phyloP scores from a whole-genome alignment of 2,329 filamentous ascomycete genomes.

The Aspergillus sp. region DNA sequence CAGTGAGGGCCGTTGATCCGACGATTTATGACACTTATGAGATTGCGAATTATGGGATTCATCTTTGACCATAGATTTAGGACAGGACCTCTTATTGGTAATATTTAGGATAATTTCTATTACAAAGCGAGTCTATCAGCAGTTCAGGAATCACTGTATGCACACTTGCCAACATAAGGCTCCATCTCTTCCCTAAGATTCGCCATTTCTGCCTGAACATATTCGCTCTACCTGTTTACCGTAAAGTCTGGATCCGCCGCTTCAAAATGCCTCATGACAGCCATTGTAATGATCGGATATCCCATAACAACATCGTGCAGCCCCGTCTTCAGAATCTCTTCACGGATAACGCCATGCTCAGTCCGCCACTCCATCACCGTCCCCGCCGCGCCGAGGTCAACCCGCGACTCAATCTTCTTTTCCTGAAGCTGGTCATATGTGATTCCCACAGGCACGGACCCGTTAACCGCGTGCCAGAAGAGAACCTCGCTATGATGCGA shows the following conservation, averaged over 20 bases:
- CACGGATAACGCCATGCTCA: conserved; percentile 9
- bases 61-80: not conserved
- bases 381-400: conserved; percentile 11
- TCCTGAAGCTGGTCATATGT: conserved; percentile 4
- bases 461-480: conserved; percentile 11
- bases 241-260: not conserved
- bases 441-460: not conserved
- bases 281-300: conserved; percentile 16
- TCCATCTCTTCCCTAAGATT: too few relatives aligned
- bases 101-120: too few relatives aligned
- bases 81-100: too few relatives aligned
- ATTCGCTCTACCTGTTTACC: too few relatives aligned
- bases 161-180: too few relatives aligned
- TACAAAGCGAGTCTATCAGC: too few relatives aligned
- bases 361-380: conserved; percentile 16
- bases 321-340: conserved; percentile 16
- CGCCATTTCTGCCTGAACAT: too few relatives aligned
- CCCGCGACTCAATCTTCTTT: not conserved
- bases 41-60: not conserved
- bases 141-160: too few relatives aligned
- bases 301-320: conserved; percentile 19
- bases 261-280: conserved; percentile 15
- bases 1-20: not conserved
- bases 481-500: conserved; percentile 24
- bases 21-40: conserved; percentile 7